Evolutionary conservation across 495 filamentous ascomycete species (phyloP).

Genomic region (Xylaria sp.): DNA sequence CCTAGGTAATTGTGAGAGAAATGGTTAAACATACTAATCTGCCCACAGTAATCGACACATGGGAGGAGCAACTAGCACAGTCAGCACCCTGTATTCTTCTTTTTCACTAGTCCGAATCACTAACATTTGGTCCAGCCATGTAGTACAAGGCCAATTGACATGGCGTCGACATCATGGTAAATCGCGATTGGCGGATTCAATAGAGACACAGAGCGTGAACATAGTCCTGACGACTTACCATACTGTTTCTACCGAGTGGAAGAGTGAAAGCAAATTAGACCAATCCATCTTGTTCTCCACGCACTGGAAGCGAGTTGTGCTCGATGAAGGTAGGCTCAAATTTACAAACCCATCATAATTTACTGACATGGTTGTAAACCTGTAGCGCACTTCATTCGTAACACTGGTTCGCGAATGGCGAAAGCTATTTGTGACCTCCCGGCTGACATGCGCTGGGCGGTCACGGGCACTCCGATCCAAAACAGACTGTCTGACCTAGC

Average conservation of each 20-base stretch:
- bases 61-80: constrained; percentile 17
- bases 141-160: neutral
- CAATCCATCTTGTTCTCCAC: constrained; percentile 32
- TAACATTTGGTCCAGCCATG: neutral
- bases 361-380: neutral
- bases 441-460: constrained; percentile 48
- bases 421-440: constrained; percentile 44
- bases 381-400: constrained; percentile 52
- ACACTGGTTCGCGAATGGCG: constrained; percentile 44
- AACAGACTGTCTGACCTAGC: constrained; percentile 50
- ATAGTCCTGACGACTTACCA: constrained; percentile 16
- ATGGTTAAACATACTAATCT: neutral
- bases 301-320: constrained; percentile 49
- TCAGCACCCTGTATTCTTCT: neutral
- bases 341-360: neutral
- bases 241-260: constrained; percentile 13
- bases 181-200: neutral
- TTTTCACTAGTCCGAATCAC: neutral
- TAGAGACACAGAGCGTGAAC: neutral
- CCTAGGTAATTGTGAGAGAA: constrained; percentile 15
- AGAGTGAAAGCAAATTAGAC: neutral
- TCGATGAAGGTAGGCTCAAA: constrained; percentile 53
- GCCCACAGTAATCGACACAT: constrained; percentile 12
- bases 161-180: constrained; percentile 16
- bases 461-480: constrained; percentile 55